Conservation (phyloP, 352 stramenopile species). For the Globisporangium recalcitrans region DNA sequence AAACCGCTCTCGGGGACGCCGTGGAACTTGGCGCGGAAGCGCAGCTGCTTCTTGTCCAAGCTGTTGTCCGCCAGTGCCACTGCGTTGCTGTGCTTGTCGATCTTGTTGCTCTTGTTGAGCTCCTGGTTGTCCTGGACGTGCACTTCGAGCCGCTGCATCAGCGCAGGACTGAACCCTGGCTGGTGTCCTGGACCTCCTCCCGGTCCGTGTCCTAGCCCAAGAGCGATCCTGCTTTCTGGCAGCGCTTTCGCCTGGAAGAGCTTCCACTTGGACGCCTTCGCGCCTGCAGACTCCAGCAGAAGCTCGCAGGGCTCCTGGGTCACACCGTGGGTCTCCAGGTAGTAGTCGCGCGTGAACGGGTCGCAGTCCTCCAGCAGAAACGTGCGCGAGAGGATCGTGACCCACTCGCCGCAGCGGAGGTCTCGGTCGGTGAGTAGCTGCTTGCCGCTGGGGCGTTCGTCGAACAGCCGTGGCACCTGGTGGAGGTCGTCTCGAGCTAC, state of each 20-base stretch:
- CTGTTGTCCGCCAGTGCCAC: constrained; percentile 24
- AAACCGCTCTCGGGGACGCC: constrained; percentile 27
- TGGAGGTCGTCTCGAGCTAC: constrained; percentile 38
- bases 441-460: constrained; percentile 9
- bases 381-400: constrained; percentile 81
- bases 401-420: constrained; percentile 73
- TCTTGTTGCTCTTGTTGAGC: neutral
- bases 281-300: neutral
- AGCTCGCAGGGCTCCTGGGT: constrained; percentile 62
- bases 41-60: constrained; percentile 61
- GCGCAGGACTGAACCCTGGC: constrained; percentile 14
- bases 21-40: constrained; percentile 67
- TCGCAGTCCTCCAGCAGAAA: constrained; percentile 91
- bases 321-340: constrained; percentile 73
- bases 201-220: neutral
- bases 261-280: constrained; percentile 43
- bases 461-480: constrained; percentile 8
- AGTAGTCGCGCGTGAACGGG: constrained; percentile 88
- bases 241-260: constrained; percentile 33
- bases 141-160: constrained; percentile 14
- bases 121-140: constrained; percentile 21
- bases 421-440: constrained; percentile 59
- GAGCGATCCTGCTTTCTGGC: neutral
- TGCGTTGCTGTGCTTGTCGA: constrained; percentile 8
- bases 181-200: neutral